These are phyloP conservation scores for Gossypioides kirkii DNA, from an alignment of 345 rosid genomes.

Conservation along the genomic window DNA sequence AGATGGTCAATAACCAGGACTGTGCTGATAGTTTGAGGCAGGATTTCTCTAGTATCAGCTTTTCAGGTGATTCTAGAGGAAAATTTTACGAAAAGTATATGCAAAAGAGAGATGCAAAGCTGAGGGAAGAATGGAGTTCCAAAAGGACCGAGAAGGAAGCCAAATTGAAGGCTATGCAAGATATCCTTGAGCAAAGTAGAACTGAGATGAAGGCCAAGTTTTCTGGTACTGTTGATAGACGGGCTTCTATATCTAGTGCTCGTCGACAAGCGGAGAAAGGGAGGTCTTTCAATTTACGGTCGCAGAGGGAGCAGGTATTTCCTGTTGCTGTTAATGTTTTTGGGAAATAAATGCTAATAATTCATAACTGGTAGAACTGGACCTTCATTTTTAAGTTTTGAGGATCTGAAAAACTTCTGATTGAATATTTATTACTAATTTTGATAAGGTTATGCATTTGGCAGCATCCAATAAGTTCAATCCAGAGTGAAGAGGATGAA, in stretches of 20 bases:
- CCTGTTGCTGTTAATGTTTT: slow-evolving; percentile 9
- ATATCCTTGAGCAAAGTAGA: slow-evolving; percentile 63
- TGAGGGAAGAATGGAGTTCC: slow-evolving; percentile 74
- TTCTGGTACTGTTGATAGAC: slow-evolving; percentile 36
- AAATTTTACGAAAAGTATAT: slow-evolving; percentile 66
- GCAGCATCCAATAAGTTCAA: slow-evolving; percentile 57
- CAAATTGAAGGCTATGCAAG: slow-evolving; percentile 73
- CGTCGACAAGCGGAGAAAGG: slow-evolving; percentile 59
- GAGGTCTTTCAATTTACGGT: slow-evolving; percentile 42
- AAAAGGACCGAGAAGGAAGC: slow-evolving; percentile 77
- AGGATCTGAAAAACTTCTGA: not conserved
- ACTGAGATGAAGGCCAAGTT: slow-evolving; percentile 74
- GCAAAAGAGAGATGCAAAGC: slow-evolving; percentile 81
- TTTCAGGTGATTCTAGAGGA: slow-evolving; percentile 76
- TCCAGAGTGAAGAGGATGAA: slow-evolving; percentile 58
- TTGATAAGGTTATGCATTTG: slow-evolving; percentile 38
- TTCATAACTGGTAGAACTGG: slow-evolving; percentile 1
- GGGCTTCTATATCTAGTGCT: slow-evolving; percentile 37
- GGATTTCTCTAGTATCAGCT: slow-evolving; percentile 46
- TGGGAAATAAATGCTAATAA: slow-evolving; percentile 5
- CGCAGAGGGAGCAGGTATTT: slow-evolving; percentile 75
- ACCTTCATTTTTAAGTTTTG: slow-evolving; percentile 21
- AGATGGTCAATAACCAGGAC: slow-evolving; percentile 42
- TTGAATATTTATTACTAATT: slow-evolving; percentile 21
- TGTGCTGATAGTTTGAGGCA: slow-evolving; percentile 41